Evolutionary conservation across 495 filamentous ascomycete species (phyloP).

Genomic region (Tuber calosporum): DNA sequence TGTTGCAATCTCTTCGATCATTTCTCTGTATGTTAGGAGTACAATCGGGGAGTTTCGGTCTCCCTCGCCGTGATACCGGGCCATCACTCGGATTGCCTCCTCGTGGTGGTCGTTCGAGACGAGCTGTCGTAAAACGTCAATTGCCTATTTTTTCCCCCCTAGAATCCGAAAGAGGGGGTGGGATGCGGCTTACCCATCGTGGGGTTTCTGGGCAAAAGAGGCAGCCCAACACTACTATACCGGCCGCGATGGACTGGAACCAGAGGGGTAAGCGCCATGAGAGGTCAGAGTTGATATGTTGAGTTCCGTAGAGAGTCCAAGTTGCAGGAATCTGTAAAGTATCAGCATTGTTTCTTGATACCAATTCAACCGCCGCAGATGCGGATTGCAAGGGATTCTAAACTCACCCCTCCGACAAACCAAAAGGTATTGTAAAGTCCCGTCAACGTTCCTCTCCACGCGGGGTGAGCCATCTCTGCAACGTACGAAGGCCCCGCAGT

Average conservation of each 20-base stretch:
- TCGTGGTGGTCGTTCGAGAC: constrained; percentile 51
- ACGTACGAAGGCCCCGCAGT: constrained; percentile 69
- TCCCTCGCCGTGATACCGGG: constrained; percentile 55
- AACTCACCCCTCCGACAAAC: constrained; percentile 43
- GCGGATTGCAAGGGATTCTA: background rate
- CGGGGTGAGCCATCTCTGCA: constrained; percentile 66
- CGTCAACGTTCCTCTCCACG: constrained; percentile 61
- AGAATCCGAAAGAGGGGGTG: background rate
- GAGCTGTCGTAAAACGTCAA: constrained; percentile 18
- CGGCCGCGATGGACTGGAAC: constrained; percentile 51
- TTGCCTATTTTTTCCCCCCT: background rate
- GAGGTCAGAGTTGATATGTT: constrained; percentile 33
- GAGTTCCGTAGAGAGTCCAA: constrained; percentile 40
- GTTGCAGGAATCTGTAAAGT: constrained; percentile 36
- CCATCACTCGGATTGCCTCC: constrained; percentile 51
- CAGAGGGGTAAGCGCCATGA: constrained; percentile 56
- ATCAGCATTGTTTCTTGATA: background rate
- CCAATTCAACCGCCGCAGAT: background rate
- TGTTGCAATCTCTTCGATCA: constrained; percentile 53
- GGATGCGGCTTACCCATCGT: constrained; percentile 37
- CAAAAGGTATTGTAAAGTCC: constrained; percentile 55
- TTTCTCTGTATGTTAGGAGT: constrained; percentile 54
- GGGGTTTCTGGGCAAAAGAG: constrained; percentile 41
- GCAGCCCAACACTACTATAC: constrained; percentile 37
- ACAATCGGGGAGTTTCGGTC: constrained; percentile 52